Conservation (phyloP, 192 early-diverging fungal species). For the Backusella macrospora region DNA sequence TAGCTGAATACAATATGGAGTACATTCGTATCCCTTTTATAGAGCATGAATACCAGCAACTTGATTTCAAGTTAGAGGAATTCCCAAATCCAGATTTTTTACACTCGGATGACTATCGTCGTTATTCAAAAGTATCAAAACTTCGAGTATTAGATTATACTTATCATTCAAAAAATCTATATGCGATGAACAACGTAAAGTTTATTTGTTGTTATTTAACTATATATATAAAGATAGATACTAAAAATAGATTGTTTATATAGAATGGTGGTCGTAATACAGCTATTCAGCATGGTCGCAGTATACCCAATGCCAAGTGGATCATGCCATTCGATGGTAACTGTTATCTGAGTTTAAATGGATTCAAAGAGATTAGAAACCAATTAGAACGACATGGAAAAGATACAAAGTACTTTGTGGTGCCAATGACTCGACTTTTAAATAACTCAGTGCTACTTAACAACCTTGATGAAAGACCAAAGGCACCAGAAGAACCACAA, state of each 20-base stretch:
- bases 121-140: slow-evolving; percentile 59
- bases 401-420: slow-evolving; percentile 57
- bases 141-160: slow-evolving; percentile 61
- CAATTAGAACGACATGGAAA: slow-evolving; percentile 51
- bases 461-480: slow-evolving; percentile 50
- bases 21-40: slow-evolving; percentile 61
- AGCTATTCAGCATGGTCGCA: slow-evolving; percentile 54
- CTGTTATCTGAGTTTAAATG: slow-evolving; percentile 56
- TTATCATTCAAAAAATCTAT: slow-evolving; percentile 65
- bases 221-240: not conserved
- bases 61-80: slow-evolving; percentile 61
- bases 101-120: slow-evolving; percentile 60
- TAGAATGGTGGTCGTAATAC: slow-evolving; percentile 65
- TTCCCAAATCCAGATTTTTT: slow-evolving; percentile 66
- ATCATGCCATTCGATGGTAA: slow-evolving; percentile 68
- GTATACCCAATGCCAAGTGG: slow-evolving; percentile 51
- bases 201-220: not conserved
- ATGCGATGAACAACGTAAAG: slow-evolving; percentile 70
- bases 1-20: slow-evolving; percentile 51
- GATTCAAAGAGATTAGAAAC: slow-evolving; percentile 52
- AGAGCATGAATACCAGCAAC: slow-evolving; percentile 50
- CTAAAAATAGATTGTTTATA: not conserved
- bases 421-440: slow-evolving; percentile 62
- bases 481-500: slow-evolving; percentile 63
- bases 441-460: slow-evolving; percentile 57